phyloP scores from a whole-genome alignment of 345 rosid genomes.

The Carallia pectinifolia region DNA sequence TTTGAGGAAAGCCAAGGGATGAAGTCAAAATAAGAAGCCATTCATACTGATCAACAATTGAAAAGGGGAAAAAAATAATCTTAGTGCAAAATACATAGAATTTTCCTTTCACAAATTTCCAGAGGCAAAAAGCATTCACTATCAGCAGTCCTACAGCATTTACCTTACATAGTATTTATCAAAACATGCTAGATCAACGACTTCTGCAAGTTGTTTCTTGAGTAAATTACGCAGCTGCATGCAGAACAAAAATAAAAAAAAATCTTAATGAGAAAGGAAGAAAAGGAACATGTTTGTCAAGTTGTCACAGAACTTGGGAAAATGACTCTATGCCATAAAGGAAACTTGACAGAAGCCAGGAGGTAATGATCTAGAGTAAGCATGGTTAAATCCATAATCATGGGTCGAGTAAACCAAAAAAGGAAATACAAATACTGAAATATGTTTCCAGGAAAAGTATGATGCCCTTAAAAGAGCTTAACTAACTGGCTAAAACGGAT shows the following conservation, averaged over 20 bases:
- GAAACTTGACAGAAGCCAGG: too few species aligned
- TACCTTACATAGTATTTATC: slow-evolving; percentile 32
- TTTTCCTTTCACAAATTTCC: slow-evolving; percentile 6
- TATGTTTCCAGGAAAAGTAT: too few species aligned
- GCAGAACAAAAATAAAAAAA: background rate
- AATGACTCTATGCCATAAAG: background rate
- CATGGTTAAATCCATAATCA: too few species aligned
- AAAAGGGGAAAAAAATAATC: background rate
- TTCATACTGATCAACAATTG: slow-evolving; percentile 21
- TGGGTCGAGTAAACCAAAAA: too few species aligned
- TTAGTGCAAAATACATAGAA: background rate
- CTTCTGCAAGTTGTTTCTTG: slow-evolving; percentile 22
- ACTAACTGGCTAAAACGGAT: too few species aligned
- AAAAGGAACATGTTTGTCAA: background rate
- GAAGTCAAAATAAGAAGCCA: background rate
- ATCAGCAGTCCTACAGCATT: slow-evolving; percentile 26
- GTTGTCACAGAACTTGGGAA: background rate
- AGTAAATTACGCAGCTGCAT: slow-evolving; percentile 28
- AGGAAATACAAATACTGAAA: too few species aligned
- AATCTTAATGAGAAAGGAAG: background rate
- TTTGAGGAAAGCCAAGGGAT: background rate
- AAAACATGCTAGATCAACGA: slow-evolving; percentile 25
- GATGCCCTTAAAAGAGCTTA: too few species aligned
- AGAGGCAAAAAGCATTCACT: slow-evolving; percentile 18
- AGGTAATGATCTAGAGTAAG: too few species aligned